A percentile compares a stretch with the other conserved stretches of the same genome.
Conservation (phyloP, 192 early-diverging fungal species). For the Umbelopsis isabellina region DNA sequence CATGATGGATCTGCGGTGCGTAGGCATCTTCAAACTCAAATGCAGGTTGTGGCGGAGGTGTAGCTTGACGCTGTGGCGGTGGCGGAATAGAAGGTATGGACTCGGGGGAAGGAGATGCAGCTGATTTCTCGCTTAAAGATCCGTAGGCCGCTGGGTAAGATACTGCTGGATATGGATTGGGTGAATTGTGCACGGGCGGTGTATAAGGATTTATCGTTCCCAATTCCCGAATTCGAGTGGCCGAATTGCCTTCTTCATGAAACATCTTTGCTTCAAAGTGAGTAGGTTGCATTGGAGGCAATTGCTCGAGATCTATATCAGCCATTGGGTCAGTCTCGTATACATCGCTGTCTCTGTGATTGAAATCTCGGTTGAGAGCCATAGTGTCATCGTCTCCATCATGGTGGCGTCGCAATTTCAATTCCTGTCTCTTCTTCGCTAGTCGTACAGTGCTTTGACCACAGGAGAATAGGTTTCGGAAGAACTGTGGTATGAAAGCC, state of each 20-base stretch:
- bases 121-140: too few relatives aligned
- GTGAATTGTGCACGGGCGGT: not conserved
- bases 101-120: too few relatives aligned
- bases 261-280: constrained; percentile 11
- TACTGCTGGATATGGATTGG: not conserved
- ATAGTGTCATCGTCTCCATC: constrained; percentile 26
- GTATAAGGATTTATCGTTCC: not conserved
- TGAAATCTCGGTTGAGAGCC: constrained; percentile 1
- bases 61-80: not conserved
- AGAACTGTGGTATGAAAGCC: constrained; percentile 38
- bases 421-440: constrained; percentile 32
- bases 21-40: constrained; percentile 17
- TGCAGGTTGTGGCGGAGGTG: not conserved
- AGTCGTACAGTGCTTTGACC: constrained; percentile 29
- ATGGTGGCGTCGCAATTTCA: constrained; percentile 24
- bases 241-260: constrained; percentile 4
- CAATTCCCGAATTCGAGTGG: not conserved
- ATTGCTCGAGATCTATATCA: not conserved
- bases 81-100: not conserved
- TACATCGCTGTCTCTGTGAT: not conserved
- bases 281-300: not conserved
- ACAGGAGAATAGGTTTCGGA: constrained; percentile 26
- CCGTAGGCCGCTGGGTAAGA: not conserved
- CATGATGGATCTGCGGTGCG: not conserved
- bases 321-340: constrained; percentile 8